A percentile compares a stretch with the other conserved stretches of the same genome.
phyloP scores from a whole-genome alignment of 805 yeast genomes.

The Candida ponderosae region DNA sequence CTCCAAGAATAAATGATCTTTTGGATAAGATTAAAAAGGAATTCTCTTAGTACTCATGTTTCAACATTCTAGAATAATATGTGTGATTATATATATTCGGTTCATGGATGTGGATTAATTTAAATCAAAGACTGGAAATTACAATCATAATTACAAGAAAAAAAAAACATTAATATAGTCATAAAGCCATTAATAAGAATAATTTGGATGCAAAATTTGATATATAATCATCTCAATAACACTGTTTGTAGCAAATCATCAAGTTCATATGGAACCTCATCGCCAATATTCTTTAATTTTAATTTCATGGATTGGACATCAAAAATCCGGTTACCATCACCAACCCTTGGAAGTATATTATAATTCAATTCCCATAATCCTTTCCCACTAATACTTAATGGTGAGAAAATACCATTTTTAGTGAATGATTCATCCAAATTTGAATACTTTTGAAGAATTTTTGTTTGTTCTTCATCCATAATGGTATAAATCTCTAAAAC shows the following conservation, averaged over 20 bases:
- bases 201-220: too few species aligned
- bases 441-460: conserved; percentile 1
- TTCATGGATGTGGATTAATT: too few species aligned
- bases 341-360: conserved; percentile 9
- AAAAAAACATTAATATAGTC: too few species aligned
- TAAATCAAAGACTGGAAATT: too few species aligned
- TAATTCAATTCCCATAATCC: conserved; percentile 14
- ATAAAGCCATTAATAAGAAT: too few species aligned
- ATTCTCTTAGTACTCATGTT: conserved; percentile 7
- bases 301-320: conserved; percentile 6
- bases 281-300: too few species aligned
- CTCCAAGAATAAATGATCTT: conserved; percentile 72
- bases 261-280: conserved; percentile 2
- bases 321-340: conserved; percentile 8
- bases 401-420: not conserved
- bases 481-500: conserved; percentile 23
- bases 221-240: not conserved
- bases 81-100: too few species aligned
- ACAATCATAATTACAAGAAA: too few species aligned
- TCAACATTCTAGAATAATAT: too few species aligned
- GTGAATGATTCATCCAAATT: too few species aligned
- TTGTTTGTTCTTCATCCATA: conserved; percentile 4
- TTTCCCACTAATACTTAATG: conserved; percentile 10
- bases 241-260: conserved; percentile 7
- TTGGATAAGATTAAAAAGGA: conserved; percentile 68